phyloP scores from a whole-genome alignment of 768 basidiomycete genomes.

The Kwoniella newhampshirensis region DNA sequence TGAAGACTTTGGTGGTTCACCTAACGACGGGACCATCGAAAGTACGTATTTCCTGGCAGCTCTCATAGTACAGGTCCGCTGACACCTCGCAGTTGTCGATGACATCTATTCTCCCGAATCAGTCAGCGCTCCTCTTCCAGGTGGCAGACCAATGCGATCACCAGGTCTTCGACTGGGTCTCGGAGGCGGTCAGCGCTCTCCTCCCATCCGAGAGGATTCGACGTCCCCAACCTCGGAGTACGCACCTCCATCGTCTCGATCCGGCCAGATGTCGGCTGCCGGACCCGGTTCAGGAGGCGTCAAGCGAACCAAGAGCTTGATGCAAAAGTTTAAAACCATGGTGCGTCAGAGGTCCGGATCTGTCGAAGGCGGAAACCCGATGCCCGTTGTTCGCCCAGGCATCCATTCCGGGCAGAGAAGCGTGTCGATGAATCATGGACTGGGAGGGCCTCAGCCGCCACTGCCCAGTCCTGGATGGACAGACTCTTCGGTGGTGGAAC shows the following conservation, averaged over 20 bases:
- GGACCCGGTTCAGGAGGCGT: constrained; percentile 33
- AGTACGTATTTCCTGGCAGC: constrained; percentile 28
- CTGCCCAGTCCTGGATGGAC: constrained; percentile 24
- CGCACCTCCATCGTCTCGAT: constrained; percentile 7
- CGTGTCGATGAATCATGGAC: constrained; percentile 8
- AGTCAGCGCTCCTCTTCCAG: constrained; percentile 14
- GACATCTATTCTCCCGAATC: constrained; percentile 30
- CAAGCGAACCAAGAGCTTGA: constrained; percentile 52
- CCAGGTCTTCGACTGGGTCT: constrained; percentile 40
- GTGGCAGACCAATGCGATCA: constrained; percentile 29
- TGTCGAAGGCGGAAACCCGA: constrained; percentile 19
- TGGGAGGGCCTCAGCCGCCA: constrained; percentile 3
- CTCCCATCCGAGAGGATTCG: constrained; percentile 25
- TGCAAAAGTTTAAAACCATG: constrained; percentile 54
- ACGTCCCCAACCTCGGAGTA: constrained; percentile 29
- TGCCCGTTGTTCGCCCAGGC: not conserved
- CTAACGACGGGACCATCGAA: constrained; percentile 32
- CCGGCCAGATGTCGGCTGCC: not conserved
- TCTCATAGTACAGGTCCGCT: not conserved
- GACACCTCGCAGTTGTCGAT: constrained; percentile 20
- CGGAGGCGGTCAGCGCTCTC: constrained; percentile 17
- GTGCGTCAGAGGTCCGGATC: constrained; percentile 48
- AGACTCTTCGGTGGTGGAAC: constrained; percentile 24
- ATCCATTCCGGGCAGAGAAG: constrained; percentile 13
- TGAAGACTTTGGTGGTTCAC: constrained; percentile 50